These are phyloP conservation scores for Colletotrichum incanum DNA, from an alignment of 2,329 filamentous ascomycete genomes.

Conservation along the genomic window DNA sequence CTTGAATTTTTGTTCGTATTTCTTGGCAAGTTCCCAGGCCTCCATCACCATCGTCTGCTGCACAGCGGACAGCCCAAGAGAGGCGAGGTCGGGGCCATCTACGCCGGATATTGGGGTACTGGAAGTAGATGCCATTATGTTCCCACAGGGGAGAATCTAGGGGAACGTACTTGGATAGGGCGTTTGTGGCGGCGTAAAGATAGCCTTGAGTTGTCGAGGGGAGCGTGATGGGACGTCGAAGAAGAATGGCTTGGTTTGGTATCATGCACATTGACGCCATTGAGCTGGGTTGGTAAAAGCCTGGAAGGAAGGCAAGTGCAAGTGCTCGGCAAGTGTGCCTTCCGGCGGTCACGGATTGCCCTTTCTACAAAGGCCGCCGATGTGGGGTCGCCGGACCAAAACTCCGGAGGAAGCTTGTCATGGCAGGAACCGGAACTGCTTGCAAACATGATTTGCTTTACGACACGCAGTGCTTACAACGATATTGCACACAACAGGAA, in stretches of 20 bases:
- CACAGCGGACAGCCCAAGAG: too few species aligned
- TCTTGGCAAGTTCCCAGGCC: too few species aligned
- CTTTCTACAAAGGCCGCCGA: not conserved
- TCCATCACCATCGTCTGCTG: too few species aligned
- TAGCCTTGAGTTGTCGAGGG: not conserved
- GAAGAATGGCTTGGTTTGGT: not conserved
- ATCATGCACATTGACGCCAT: not conserved
- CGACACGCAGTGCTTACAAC: too few species aligned
- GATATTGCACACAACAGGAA: too few species aligned
- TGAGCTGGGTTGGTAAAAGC: not conserved
- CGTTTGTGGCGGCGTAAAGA: not conserved
- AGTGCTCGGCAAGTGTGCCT: not conserved
- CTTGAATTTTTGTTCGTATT: too few species aligned
- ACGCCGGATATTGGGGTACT: too few species aligned
- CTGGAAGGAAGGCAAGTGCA: not conserved
- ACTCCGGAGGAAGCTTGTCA: not conserved
- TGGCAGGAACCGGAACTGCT: too few species aligned
- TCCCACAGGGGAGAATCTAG: too few species aligned
- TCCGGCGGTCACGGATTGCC: not conserved
- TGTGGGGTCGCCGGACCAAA: not conserved
- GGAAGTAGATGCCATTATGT: too few species aligned
- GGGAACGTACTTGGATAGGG: not conserved
- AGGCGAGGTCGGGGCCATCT: too few species aligned
- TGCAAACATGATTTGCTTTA: too few species aligned
- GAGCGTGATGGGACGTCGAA: not conserved